Evolutionary conservation across 75 land plant genomes (phyloP).

Genomic region (Cunninghamia lanceolata): DNA sequence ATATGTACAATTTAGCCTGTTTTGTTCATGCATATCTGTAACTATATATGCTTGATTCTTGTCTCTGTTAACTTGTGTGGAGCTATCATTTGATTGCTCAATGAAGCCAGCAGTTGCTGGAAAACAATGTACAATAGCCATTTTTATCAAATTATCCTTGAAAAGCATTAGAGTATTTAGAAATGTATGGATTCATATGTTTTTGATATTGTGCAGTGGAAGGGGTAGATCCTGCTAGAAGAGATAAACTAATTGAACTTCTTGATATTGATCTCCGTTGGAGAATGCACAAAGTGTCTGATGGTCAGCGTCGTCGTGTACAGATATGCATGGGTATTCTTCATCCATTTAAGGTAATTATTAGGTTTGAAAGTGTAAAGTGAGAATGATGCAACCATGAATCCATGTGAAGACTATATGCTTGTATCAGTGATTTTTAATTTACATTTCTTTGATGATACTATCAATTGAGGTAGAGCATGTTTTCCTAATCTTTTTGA

Average conservation of each 20-base stretch:
- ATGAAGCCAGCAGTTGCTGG: neutral
- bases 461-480: neutral
- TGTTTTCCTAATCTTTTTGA: neutral
- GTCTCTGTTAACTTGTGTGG: neutral
- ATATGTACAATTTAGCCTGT: neutral
- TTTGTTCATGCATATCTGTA: neutral
- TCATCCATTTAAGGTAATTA: slow-evolving; percentile 78
- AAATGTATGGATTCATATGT: neutral
- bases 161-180: neutral
- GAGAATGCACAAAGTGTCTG: slow-evolving; percentile 99
- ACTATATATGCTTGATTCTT: neutral
- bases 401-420: neutral
- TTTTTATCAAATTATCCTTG: neutral
- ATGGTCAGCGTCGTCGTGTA: slow-evolving; percentile 94
- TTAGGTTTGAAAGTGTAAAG: neutral
- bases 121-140: neutral
- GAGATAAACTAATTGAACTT: slow-evolving; percentile 82
- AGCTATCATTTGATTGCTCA: neutral
- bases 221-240: slow-evolving; percentile 76
- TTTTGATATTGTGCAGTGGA: slow-evolving; percentile 58
- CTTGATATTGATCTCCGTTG: slow-evolving; percentile 91
- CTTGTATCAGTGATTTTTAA: neutral
- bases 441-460: neutral
- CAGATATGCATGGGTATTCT: slow-evolving; percentile 99
- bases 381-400: neutral